Evolutionary conservation across 257 asterid genomes (phyloP).

Genomic region (Solanum bukasovii): DNA sequence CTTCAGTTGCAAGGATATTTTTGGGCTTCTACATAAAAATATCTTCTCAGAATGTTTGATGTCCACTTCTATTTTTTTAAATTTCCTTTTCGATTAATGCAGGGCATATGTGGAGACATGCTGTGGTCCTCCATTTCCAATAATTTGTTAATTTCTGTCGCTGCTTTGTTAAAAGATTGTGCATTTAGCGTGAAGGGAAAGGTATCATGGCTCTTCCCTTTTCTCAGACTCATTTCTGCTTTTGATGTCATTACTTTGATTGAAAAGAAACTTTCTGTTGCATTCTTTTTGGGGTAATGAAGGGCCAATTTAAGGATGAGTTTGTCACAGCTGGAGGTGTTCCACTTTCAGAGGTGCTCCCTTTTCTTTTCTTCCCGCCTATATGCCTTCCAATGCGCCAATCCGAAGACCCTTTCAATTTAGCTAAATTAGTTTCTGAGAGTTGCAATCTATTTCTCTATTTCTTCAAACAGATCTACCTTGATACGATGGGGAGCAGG

Average conservation of each 20-base stretch:
- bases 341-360: constrained; percentile 83
- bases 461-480: constrained; percentile 40
- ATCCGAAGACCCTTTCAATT: background rate
- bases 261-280: background rate
- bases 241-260: background rate
- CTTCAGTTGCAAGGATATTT: constrained; percentile 11
- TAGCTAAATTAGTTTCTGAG: background rate
- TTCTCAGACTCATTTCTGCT: background rate
- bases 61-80: constrained; percentile 1
- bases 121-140: constrained; percentile 83
- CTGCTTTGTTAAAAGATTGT: constrained; percentile 51
- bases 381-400: background rate
- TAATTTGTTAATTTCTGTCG: constrained; percentile 35
- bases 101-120: constrained; percentile 55
- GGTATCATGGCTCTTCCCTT: constrained; percentile 28
- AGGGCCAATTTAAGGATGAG: constrained; percentile 99
- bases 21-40: constrained; percentile 8
- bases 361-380: constrained; percentile 2
- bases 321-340: constrained; percentile 97
- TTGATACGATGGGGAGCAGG: constrained; percentile 79
- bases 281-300: constrained; percentile 2
- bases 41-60: background rate
- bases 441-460: background rate
- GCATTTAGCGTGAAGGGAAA: constrained; percentile 69
- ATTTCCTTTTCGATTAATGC: background rate